Evolutionary conservation across 768 basidiomycete species (phyloP).

Genomic region (Rickenella mellea): DNA sequence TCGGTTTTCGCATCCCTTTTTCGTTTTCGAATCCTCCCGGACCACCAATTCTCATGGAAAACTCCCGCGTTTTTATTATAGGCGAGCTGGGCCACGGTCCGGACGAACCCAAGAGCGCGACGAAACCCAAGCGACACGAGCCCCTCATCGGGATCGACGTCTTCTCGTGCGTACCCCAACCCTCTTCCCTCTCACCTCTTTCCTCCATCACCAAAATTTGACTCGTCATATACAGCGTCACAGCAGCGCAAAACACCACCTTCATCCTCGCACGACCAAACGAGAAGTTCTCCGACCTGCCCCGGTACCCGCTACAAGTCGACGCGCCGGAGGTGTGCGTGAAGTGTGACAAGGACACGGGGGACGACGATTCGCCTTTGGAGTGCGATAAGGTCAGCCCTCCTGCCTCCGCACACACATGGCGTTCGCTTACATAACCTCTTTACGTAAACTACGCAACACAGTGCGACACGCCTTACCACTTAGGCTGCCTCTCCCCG

Average conservation of each 20-base stretch:
- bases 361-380: constrained; percentile 63
- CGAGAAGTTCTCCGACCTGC: constrained; percentile 66
- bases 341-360: constrained; percentile 59
- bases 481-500: constrained; percentile 72
- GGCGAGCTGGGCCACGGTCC: constrained; percentile 77
- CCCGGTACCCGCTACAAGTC: constrained; percentile 71
- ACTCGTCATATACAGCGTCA: constrained; percentile 40
- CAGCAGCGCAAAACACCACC: constrained; percentile 81
- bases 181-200: not conserved
- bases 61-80: too few relatives aligned
- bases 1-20: too few relatives aligned
- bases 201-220: not conserved
- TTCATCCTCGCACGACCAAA: constrained; percentile 72
- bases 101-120: constrained; percentile 78
- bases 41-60: too few relatives aligned
- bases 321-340: constrained; percentile 60
- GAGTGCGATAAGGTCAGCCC: constrained; percentile 81
- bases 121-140: constrained; percentile 65
- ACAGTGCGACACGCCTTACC: constrained; percentile 86
- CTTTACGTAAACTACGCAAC: constrained; percentile 1
- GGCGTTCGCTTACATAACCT: not conserved
- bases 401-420: not conserved
- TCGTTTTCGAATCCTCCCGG: too few relatives aligned
- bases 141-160: constrained; percentile 75
- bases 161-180: constrained; percentile 44